Evolutionary conservation across 192 early-diverging fungal species (phyloP).

Genomic region (Dimargaris cristalligena): DNA sequence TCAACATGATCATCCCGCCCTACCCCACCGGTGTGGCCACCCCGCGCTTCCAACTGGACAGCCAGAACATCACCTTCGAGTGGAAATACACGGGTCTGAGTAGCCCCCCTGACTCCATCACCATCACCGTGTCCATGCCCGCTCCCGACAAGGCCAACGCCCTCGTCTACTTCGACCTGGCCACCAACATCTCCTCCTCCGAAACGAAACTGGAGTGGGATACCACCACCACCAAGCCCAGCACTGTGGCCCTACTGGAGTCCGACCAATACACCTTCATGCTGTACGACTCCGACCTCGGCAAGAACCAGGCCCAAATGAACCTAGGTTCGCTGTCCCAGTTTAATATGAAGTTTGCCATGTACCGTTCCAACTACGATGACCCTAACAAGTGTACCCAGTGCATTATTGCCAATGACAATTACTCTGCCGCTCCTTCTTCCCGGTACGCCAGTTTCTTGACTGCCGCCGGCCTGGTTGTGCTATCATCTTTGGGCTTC

Average conservation of each 20-base stretch:
- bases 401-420: constrained; percentile 8
- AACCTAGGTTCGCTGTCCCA: constrained; percentile 4
- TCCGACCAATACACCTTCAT: neutral
- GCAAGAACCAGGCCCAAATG: neutral
- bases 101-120: neutral
- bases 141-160: neutral
- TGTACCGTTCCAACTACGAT: constrained; percentile 9
- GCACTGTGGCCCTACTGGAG: neutral
- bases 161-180: neutral
- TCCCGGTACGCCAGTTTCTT: neutral
- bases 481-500: too few relatives aligned
- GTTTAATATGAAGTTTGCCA: constrained; percentile 11
- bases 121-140: constrained; percentile 7
- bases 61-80: constrained; percentile 4
- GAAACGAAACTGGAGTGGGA: constrained; percentile 2
- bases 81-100: constrained; percentile 7
- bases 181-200: constrained; percentile 1
- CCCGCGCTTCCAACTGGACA: constrained; percentile 3
- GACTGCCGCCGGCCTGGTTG: too few relatives aligned
- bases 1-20: constrained; percentile 5
- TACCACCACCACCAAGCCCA: neutral
- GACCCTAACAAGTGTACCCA: constrained; percentile 3
- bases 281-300: constrained; percentile 7
- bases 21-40: neutral
- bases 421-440: constrained; percentile 2